phyloP scores from a whole-genome alignment of 2,329 filamentous ascomycete species.

The Trichoderma koningiopsis region DNA sequence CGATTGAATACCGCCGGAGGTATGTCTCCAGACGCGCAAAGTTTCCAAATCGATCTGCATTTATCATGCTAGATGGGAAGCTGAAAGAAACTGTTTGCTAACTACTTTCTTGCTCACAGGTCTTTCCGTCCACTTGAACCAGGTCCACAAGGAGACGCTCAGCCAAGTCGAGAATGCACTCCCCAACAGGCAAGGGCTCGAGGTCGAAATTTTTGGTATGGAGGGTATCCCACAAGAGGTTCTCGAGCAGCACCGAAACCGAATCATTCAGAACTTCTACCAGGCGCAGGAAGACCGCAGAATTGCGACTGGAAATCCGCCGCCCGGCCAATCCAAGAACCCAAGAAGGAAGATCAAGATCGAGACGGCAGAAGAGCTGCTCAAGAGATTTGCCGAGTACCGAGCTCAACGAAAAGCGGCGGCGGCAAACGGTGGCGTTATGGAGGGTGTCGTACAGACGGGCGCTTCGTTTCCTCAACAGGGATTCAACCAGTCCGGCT shows the following conservation, averaged over 20 bases:
- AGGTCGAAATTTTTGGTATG: conserved; percentile 98
- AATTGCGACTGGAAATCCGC: conserved; percentile 80
- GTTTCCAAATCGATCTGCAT: not conserved
- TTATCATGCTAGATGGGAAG: not conserved
- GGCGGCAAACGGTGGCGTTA: conserved; percentile 55
- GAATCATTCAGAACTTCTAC: conserved; percentile 83
- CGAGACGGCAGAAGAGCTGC: conserved; percentile 75
- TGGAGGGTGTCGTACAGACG: conserved; percentile 35
- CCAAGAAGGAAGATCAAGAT: conserved; percentile 71
- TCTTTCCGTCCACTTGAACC: conserved; percentile 94
- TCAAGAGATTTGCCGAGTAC: conserved; percentile 77
- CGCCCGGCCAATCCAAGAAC: conserved; percentile 66
- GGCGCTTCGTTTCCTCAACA: conserved; percentile 12
- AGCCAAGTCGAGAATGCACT: conserved; percentile 89
- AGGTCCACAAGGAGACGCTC: conserved; percentile 95
- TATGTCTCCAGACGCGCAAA: conserved; percentile 44
- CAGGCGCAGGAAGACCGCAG: conserved; percentile 81
- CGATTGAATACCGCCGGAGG: conserved; percentile 93
- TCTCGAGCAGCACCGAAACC: conserved; percentile 78
- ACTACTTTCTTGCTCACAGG: conserved; percentile 53
- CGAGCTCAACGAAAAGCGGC: conserved; percentile 65
- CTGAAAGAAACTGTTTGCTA: not conserved
- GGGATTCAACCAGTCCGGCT: conserved; percentile 31
- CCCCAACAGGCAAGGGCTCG: conserved; percentile 79
- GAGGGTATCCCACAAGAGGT: conserved; percentile 91